phyloP scores from a whole-genome alignment of 352 stramenopile species.

The Globisporangium barbulae region DNA sequence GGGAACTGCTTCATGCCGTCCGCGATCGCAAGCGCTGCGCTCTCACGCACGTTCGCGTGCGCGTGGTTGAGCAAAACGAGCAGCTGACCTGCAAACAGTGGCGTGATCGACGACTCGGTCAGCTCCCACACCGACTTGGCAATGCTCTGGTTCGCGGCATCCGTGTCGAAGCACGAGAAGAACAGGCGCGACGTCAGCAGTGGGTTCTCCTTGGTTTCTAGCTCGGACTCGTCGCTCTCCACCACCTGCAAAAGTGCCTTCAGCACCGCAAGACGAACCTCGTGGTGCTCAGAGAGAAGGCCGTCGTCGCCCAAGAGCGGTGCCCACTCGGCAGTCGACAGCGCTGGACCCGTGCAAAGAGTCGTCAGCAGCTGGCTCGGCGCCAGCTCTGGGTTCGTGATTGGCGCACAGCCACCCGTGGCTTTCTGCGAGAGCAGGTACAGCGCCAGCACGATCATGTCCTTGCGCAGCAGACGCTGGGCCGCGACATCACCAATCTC shows the following conservation, averaged over 20 bases:
- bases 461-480: constrained; percentile 65
- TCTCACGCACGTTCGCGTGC: constrained; percentile 72
- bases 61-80: constrained; percentile 75
- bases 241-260: constrained; percentile 57
- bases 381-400: constrained; percentile 60
- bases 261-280: constrained; percentile 56
- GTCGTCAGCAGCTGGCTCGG: constrained; percentile 55
- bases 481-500: constrained; percentile 80
- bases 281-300: constrained; percentile 54
- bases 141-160: constrained; percentile 52
- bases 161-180: constrained; percentile 60
- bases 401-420: constrained; percentile 42
- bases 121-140: constrained; percentile 67
- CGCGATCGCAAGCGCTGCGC: constrained; percentile 70
- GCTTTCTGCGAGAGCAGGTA: constrained; percentile 58
- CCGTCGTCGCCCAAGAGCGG: constrained; percentile 69
- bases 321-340: constrained; percentile 61
- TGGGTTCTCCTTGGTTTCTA: constrained; percentile 36
- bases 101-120: constrained; percentile 42
- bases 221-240: constrained; percentile 49
- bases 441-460: constrained; percentile 75
- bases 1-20: constrained; percentile 81
- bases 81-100: constrained; percentile 58
- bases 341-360: constrained; percentile 48
- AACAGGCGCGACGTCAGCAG: constrained; percentile 64